Evolutionary conservation across 2,329 filamentous ascomycete genomes (phyloP), one percentile per base, ranked within the genome.

Genomic region (Aspergillus aculeatinus): DNA sequence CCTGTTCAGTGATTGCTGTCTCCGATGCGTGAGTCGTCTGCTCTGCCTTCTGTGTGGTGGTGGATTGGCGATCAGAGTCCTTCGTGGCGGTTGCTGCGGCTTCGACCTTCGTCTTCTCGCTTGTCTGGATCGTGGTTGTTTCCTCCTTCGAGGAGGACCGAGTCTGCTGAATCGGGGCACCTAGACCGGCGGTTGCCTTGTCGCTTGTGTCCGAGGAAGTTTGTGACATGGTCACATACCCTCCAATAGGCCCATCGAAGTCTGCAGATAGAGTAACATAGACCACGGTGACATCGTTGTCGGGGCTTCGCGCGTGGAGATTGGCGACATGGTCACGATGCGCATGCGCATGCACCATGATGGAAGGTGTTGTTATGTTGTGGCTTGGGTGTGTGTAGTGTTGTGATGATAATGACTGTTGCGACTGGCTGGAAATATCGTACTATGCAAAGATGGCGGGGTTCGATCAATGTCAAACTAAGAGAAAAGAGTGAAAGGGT

Each of bases 181-280:
- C 74, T 5, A 76, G 62, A 5, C 69, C 72, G 4, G 63, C 64
- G n/a, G 60, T 57, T n/a, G 66, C 60, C 29, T 65, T 14, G 64
- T 61, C 19, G 49, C 58, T 57, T 14, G 54, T 55, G 33, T 59
- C 44, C 14, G 53, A 55, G 25, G 47, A 59, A 9, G 59, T 49
- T 27, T 67, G 27, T 44, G 58, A 44, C 69, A 59, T 21, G 2
- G 82, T 83, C 14, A 74, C 74, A 66, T 80, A 83, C 60, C 80
- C 81, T 58, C 74, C 81, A 61, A 83, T 74, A 2, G 76, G 75
- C 27, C 82, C 83, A 16, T 76, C 72, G 64, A 85, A 86, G 44
- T 83, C 85, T 57, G 80, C 76, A 23, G 77, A 66, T 31, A 81
- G 76, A 0, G 83, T 85, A 50, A 84, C 77, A 69, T 85, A 83